Evolutionary conservation across 257 asterid species (phyloP), one percentile per base, ranked within the genome.

Genomic region (Fraxinus quadrangulata): DNA sequence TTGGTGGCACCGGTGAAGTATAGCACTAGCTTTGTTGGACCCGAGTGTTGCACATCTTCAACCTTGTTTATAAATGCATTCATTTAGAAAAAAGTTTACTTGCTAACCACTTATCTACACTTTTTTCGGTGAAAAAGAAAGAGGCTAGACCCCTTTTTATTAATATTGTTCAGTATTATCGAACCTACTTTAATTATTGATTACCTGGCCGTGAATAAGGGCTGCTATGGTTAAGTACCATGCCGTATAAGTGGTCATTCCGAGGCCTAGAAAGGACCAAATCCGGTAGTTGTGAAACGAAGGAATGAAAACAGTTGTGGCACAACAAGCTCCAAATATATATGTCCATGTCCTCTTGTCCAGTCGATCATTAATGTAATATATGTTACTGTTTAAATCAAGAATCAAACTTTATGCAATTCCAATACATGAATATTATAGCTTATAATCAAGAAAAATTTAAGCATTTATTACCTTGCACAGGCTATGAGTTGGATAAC

Each of bases 301-400:
- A 10, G 83, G 83, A 17, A 79, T 74, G 75, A 79, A 79, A 0
- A 79, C 83, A 7, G 83, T 79, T 21, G 83, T 79, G 7, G 83
- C 83, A 68, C 83, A 79, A 73, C 83, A 79, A n/a, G 83, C 83
- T 66, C 83, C 83, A 40, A 79, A 79, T 73, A 79, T 79, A 45
- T 79, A 79, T 6, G 83, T 79, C 83, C 83, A 79, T 49, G 83
- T 79, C 83, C 83, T 79, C 83, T 79, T 79, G 71, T 79, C 83
- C 75, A 79, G 66, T 42, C 59, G 79, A 47, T 79, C 83, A 40
- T 80, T 80, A n/a, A 80, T 75, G 67, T 80, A 80, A 61, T 74
- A 80, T 14, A 80, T 80, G 21, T 74, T 80, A 74, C 80, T 80
- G 80, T 12, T 17, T 9, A 17, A 19, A 56, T 19, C 66, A 56